Evolutionary conservation across 768 basidiomycete species (phyloP).

Genomic region (Boletus tomentosulus): DNA sequence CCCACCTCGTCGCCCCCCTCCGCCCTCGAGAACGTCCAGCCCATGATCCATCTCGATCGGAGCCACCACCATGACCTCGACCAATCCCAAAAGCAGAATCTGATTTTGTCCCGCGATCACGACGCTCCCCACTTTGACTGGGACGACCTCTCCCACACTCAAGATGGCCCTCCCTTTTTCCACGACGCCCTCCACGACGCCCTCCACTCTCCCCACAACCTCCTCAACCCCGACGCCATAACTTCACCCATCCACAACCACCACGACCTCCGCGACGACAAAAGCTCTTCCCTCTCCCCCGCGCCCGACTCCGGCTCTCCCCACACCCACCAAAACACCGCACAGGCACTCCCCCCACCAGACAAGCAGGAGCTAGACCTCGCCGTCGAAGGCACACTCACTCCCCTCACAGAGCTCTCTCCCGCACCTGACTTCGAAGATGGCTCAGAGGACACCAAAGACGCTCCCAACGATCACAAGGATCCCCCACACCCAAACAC

Average conservation of each 20-base stretch:
- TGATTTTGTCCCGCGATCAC: conserved; percentile 38
- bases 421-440: conserved; percentile 60
- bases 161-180: conserved; percentile 24
- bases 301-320: conserved; percentile 45
- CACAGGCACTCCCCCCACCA: conserved; percentile 15
- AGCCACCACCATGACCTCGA: conserved; percentile 41
- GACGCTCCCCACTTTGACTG: conserved; percentile 33
- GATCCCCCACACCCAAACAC: conserved; percentile 8
- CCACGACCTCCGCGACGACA: conserved; percentile 34
- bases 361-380: conserved; percentile 35
- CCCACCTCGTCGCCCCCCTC: background rate
- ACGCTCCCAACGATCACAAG: conserved; percentile 35
- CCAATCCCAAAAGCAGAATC: conserved; percentile 39
- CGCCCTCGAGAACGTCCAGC: background rate
- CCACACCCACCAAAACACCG: conserved; percentile 21
- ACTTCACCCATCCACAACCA: conserved; percentile 11
- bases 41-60: conserved; percentile 55
- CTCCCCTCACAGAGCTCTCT: conserved; percentile 75
- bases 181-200: conserved; percentile 24
- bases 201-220: conserved; percentile 16
- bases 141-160: conserved; percentile 27
- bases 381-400: conserved; percentile 45
- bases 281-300: conserved; percentile 56
- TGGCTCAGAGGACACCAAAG: conserved; percentile 22
- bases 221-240: conserved; percentile 6